Evolutionary conservation across 2,329 filamentous ascomycete species (phyloP).

Genomic region (Colletotrichum endophyticum): DNA sequence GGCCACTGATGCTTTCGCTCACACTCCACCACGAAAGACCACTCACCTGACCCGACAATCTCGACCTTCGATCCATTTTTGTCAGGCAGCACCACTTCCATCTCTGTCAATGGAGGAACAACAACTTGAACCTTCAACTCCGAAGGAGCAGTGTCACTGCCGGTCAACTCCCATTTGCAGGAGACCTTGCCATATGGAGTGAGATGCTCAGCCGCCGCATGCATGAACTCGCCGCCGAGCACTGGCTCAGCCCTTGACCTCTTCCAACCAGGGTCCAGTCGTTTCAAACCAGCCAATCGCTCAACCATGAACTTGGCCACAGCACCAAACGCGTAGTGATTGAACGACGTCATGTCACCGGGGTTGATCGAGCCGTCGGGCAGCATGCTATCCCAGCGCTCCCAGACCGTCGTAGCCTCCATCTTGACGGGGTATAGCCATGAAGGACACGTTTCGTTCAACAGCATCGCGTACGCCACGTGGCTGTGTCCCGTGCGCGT

Average conservation of each 20-base stretch:
- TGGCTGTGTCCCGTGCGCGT: neutral
- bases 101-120: constrained; percentile 8
- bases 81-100: constrained; percentile 13
- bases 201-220: neutral
- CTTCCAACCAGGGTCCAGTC: constrained; percentile 28
- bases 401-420: constrained; percentile 46
- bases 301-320: constrained; percentile 42
- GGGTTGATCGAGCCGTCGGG: constrained; percentile 41
- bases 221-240: neutral
- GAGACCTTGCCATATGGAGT: constrained; percentile 2
- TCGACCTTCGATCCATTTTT: neutral
- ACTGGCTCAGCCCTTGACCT: neutral
- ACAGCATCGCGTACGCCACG: constrained; percentile 39
- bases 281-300: constrained; percentile 25
- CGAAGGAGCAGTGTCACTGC: neutral
- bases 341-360: constrained; percentile 45
- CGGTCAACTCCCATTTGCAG: neutral
- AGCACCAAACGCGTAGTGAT: constrained; percentile 45
- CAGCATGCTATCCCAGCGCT: constrained; percentile 45
- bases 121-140: neutral
- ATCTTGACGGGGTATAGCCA: constrained; percentile 44
- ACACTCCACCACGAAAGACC: neutral
- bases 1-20: neutral
- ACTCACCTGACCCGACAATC: neutral
- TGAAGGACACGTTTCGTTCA: constrained; percentile 35